These are phyloP conservation scores for Ophiocordyceps australis DNA, from an alignment of 2,329 filamentous ascomycete species.

Conservation along the genomic window DNA sequence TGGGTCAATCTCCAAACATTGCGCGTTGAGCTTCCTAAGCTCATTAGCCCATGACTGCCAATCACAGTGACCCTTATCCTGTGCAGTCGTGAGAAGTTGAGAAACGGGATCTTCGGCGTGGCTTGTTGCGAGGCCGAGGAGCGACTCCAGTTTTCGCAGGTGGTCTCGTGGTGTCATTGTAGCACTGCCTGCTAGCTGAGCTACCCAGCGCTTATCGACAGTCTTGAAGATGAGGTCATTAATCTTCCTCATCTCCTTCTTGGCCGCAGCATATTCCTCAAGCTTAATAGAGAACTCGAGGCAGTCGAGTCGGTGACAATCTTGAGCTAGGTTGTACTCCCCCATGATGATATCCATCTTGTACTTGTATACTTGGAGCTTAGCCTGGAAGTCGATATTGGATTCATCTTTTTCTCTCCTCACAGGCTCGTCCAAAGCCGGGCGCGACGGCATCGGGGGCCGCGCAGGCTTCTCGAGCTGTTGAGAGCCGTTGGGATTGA, in stretches of 20 bases:
- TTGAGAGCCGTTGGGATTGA: slow-evolving; percentile 2
- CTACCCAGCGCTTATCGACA: slow-evolving; percentile 2
- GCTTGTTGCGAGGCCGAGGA: neutral
- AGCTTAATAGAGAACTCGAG: slow-evolving; percentile 2
- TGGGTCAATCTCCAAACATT: neutral
- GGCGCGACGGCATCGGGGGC: slow-evolving; percentile 1
- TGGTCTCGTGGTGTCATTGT: slow-evolving; percentile 3
- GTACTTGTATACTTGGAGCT: slow-evolving; percentile 2
- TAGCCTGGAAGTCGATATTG: slow-evolving; percentile 2
- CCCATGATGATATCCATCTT: slow-evolving; percentile 1
- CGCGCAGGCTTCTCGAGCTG: slow-evolving; percentile 1
- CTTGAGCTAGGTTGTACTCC: slow-evolving; percentile 2
- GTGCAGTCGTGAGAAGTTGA: no score
- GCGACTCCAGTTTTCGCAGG: slow-evolving; percentile 1
- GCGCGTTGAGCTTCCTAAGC: neutral
- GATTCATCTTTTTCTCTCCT: slow-evolving; percentile 1
- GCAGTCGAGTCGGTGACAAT: slow-evolving; percentile 3
- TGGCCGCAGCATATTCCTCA: slow-evolving; percentile 1
- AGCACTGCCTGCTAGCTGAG: slow-evolving; percentile 2
- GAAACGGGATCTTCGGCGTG: neutral
- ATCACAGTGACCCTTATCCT: neutral
- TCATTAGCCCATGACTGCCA: slow-evolving; percentile 1
- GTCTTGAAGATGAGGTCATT: slow-evolving; percentile 2
- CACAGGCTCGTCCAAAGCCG: neutral
- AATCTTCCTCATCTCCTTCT: slow-evolving; percentile 2